These are phyloP conservation scores for Chrysanthemum makinoi DNA, from an alignment of 129 eudicot genomes.

Conservation along the genomic window DNA sequence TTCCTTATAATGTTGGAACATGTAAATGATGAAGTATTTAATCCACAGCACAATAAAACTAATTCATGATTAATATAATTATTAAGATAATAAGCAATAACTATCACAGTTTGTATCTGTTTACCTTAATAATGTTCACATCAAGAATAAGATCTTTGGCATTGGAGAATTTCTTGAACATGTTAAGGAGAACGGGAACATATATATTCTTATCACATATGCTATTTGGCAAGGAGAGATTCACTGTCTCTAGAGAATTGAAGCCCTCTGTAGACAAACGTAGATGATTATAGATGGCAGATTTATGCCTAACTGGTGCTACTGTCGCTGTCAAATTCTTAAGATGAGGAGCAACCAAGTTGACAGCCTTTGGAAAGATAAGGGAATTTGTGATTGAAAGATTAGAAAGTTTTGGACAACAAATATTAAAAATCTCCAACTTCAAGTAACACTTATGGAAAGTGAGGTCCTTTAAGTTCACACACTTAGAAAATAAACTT, in stretches of 20 bases:
- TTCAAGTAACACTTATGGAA: neutral
- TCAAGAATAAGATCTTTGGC: no score
- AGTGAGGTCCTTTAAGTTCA: constrained; percentile 1
- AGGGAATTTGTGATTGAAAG: neutral
- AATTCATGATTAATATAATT: no score
- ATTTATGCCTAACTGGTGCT: neutral
- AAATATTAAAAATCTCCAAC: neutral
- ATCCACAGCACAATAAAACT: no score
- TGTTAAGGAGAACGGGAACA: neutral
- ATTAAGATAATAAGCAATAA: no score
- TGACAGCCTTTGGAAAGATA: neutral
- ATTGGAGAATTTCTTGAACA: neutral
- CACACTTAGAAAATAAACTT: constrained; percentile 17
- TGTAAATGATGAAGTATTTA: no score
- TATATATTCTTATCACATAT: neutral
- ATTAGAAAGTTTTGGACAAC: neutral
- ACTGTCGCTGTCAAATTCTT: neutral
- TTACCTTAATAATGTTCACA: no score
- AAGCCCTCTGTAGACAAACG: neutral
- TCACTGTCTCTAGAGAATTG: neutral
- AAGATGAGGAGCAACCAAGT: constrained; percentile 15
- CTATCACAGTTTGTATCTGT: no score
- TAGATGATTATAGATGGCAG: neutral
- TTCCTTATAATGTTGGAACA: no score
- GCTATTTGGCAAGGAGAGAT: neutral